phyloP scores from a whole-genome alignment of 1,284 basidiomycete genomes.

The Irpex lacteus region DNA sequence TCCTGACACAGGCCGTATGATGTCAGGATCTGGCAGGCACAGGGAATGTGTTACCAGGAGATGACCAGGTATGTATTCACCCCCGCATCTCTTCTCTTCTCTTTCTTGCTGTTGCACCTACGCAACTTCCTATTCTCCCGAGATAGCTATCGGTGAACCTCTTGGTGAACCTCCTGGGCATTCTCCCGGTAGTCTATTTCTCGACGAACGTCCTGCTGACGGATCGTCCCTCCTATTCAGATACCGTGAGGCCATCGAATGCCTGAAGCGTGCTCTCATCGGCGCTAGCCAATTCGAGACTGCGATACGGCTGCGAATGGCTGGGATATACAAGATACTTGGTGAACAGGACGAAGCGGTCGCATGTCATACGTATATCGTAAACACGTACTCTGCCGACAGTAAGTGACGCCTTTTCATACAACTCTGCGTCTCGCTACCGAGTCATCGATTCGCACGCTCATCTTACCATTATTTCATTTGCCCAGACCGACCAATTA shows the following conservation, averaged over 20 bases:
- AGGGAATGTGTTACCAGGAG: conserved; percentile 93
- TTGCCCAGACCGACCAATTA: conserved; percentile 56
- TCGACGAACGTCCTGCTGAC: conserved; percentile 4
- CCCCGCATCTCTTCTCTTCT: neutral
- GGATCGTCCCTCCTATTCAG: conserved; percentile 36
- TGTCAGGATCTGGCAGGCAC: conserved; percentile 93
- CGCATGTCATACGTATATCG: conserved; percentile 69
- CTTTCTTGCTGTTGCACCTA: neutral
- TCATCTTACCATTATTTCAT: neutral
- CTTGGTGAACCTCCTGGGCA: neutral
- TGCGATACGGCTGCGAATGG: conserved; percentile 74
- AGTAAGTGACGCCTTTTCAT: conserved; percentile 26
- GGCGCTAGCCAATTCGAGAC: conserved; percentile 82
- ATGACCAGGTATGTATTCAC: conserved; percentile 60
- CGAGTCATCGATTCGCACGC: neutral
- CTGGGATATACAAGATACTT: conserved; percentile 69
- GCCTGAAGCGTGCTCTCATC: conserved; percentile 84
- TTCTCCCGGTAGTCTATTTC: neutral
- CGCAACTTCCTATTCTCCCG: neutral
- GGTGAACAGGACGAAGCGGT: conserved; percentile 65
- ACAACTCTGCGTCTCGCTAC: conserved; percentile 4
- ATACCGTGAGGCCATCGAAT: conserved; percentile 82
- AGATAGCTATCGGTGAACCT: neutral
- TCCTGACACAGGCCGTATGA: conserved; percentile 79
- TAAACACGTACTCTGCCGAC: conserved; percentile 70